Evolutionary conservation across 1,284 basidiomycete genomes (phyloP).

Genomic region (Cutaneotrichosporon spelunceum): DNA sequence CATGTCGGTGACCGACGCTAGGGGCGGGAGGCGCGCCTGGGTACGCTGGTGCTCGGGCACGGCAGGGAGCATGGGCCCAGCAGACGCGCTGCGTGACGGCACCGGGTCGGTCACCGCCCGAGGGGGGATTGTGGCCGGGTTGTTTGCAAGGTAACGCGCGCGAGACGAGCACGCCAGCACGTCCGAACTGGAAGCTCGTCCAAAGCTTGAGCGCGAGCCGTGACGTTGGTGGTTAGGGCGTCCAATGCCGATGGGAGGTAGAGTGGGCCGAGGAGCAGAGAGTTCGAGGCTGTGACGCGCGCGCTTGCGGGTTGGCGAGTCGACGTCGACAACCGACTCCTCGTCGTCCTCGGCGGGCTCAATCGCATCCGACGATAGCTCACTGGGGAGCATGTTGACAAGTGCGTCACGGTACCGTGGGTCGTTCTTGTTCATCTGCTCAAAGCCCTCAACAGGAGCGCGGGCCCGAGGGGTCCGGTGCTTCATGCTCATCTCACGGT

Average conservation of each 20-base stretch:
- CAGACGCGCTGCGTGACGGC: conserved; percentile 21
- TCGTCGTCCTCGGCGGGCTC: conserved; percentile 28
- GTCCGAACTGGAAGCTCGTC: conserved; percentile 24
- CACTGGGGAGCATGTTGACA: conserved; percentile 25
- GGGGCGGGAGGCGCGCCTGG: conserved; percentile 4
- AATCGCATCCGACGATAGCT: conserved; percentile 25
- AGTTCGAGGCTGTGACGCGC: conserved; percentile 16
- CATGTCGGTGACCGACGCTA: conserved; percentile 7
- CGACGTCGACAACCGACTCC: conserved; percentile 21
- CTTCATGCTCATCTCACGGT: conserved; percentile 28
- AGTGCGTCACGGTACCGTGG: conserved; percentile 27
- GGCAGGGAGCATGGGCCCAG: conserved; percentile 15
- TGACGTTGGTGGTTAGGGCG: conserved; percentile 17
- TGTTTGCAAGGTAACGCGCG: conserved; percentile 22
- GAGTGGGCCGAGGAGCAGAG: conserved; percentile 20
- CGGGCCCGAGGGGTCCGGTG: conserved; percentile 22
- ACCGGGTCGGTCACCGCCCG: conserved; percentile 26
- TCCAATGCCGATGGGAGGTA: conserved; percentile 24
- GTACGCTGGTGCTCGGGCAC: conserved; percentile 10
- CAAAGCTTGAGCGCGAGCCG: conserved; percentile 24
- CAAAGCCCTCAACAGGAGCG: conserved; percentile 19
- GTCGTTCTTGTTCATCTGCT: conserved; percentile 28
- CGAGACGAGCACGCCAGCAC: conserved; percentile 26
- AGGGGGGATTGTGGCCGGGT: neutral
- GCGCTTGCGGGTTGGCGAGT: conserved; percentile 28